Percentiles rank a stretch among this genome's conserved stretches.
Evolutionary conservation across 495 filamentous ascomycete genomes (phyloP).

Genomic region (Friedmanniomyces simplex): DNA sequence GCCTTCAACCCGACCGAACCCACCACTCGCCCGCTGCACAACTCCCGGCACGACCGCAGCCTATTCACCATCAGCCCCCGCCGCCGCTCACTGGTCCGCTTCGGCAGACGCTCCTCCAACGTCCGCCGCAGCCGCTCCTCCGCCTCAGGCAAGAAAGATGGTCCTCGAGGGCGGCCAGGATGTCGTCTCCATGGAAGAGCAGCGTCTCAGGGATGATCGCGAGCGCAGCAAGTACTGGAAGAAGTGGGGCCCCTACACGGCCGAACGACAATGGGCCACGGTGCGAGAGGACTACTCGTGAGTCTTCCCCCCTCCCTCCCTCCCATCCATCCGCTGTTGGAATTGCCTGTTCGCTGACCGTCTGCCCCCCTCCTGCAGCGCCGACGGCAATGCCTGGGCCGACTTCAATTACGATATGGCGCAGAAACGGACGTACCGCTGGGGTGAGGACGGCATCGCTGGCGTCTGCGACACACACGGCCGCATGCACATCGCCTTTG

Average conservation of each 20-base stretch:
- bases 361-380: constrained; percentile 28
- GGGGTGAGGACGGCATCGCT: constrained; percentile 96
- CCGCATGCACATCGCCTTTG: constrained; percentile 81
- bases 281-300: constrained; percentile 92
- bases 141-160: constrained; percentile 43
- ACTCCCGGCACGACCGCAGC: too few relatives aligned
- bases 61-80: too few relatives aligned
- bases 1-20: too few relatives aligned
- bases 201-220: constrained; percentile 73
- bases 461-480: constrained; percentile 90
- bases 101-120: too few relatives aligned
- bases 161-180: constrained; percentile 77
- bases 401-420: constrained; percentile 92
- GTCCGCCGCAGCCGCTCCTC: too few relatives aligned
- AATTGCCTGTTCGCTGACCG: constrained; percentile 3
- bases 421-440: constrained; percentile 74
- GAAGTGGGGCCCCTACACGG: constrained; percentile 77
- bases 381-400: constrained; percentile 90
- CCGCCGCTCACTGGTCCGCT: too few relatives aligned
- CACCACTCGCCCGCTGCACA: too few relatives aligned
- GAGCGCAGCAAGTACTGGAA: constrained; percentile 83
- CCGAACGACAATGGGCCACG: constrained; percentile 81
- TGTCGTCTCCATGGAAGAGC: constrained; percentile 78
- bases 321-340: neutral
- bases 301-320: constrained; percentile 29